Conservation (phyloP, 1,284 basidiomycete genomes). For the Termitomyces sp. region DNA sequence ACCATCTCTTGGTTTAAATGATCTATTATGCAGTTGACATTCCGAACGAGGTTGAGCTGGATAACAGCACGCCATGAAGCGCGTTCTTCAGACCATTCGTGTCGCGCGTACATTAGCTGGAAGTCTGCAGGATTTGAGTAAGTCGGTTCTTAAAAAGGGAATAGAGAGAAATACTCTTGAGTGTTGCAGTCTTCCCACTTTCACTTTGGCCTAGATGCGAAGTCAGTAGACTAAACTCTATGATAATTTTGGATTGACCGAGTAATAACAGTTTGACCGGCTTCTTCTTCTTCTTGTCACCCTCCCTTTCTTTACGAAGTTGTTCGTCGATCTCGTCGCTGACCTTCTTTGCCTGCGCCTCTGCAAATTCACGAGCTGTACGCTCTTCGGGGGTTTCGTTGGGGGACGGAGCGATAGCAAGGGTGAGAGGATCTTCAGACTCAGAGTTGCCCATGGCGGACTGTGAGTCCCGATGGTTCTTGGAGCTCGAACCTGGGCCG, state of each 20-base stretch:
- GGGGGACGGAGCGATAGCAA: conserved; percentile 51
- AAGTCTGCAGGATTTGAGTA: conserved; percentile 44
- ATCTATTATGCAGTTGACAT: conserved; percentile 56
- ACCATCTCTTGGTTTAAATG: conserved; percentile 51
- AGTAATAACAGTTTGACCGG: conserved; percentile 58
- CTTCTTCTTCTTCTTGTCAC: conserved; percentile 49
- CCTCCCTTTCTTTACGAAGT: conserved; percentile 48
- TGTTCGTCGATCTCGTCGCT: conserved; percentile 69
- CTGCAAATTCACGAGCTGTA: conserved; percentile 45
- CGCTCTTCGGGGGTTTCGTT: conserved; percentile 52
- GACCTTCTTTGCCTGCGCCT: conserved; percentile 52
- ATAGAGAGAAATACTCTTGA: conserved; percentile 29
- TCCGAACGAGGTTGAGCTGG: conserved; percentile 67
- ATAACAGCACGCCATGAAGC: conserved; percentile 70
- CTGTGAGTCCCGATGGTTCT: conserved; percentile 6
- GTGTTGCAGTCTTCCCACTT: conserved; percentile 50
- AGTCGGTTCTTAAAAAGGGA: not conserved
- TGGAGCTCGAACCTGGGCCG: conserved; percentile 11
- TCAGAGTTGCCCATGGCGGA: conserved; percentile 21
- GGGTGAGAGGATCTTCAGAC: conserved; percentile 51
- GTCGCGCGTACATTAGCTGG: conserved; percentile 60
- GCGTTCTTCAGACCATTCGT: conserved; percentile 64
- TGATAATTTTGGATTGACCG: conserved; percentile 28
- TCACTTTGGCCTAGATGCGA: conserved; percentile 54
- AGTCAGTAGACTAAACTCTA: conserved; percentile 3